Evolutionary conservation across 805 yeast genomes (phyloP).

Genomic region (Nakazawaea peltata): DNA sequence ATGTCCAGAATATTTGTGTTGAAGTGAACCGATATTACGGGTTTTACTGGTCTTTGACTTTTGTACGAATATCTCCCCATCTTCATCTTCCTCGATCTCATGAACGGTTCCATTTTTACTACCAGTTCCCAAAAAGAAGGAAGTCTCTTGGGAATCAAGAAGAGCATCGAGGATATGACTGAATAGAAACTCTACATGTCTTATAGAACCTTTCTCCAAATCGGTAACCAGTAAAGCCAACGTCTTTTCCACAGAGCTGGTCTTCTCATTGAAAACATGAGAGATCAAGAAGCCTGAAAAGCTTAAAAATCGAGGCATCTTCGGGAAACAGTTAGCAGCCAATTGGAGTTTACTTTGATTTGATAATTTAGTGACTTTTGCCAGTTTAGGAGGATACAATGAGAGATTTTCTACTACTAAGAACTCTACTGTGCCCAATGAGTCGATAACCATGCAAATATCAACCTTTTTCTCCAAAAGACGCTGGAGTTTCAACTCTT

Average conservation of each 20-base stretch:
- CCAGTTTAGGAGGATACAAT: constrained; percentile 45
- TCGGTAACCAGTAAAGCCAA: constrained; percentile 40
- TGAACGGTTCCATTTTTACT: not conserved
- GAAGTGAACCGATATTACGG: constrained; percentile 23
- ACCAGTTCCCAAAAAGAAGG: too few species aligned
- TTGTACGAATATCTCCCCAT: not conserved
- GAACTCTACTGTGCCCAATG: constrained; percentile 31
- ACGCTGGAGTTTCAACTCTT: not conserved
- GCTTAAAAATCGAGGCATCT: constrained; percentile 15
- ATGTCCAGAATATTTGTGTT: constrained; percentile 75
- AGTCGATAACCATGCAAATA: constrained; percentile 35
- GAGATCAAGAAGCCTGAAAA: constrained; percentile 18
- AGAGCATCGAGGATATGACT: constrained; percentile 19
- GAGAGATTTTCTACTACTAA: constrained; percentile 44
- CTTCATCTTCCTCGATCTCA: not conserved
- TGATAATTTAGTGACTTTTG: constrained; percentile 31
- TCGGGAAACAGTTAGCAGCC: constrained; percentile 21
- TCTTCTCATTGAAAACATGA: not conserved
- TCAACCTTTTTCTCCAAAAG: constrained; percentile 21
- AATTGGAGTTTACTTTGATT: constrained; percentile 11
- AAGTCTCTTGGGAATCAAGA: constrained; percentile 10
- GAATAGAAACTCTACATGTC: constrained; percentile 25
- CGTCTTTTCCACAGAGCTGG: constrained; percentile 13
- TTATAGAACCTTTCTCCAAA: constrained; percentile 23
- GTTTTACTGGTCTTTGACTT: not conserved